Percentiles rank a stretch among this genome's conserved stretches.
phyloP scores from a whole-genome alignment of 768 basidiomycete genomes.

The Sporobolomyces phaffii region DNA sequence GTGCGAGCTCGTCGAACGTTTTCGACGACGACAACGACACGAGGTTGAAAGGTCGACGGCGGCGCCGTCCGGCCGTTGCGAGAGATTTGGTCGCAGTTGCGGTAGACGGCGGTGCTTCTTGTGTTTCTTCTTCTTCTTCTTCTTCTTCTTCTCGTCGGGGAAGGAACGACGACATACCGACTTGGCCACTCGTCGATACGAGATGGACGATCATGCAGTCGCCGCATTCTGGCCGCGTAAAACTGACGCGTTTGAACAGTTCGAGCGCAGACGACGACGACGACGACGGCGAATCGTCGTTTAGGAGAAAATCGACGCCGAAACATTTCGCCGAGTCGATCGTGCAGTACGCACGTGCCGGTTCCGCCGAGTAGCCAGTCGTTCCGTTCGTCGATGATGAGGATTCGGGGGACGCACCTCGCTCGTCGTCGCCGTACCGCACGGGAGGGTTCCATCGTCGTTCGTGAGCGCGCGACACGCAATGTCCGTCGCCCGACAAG shows the following conservation, averaged over 20 bases:
- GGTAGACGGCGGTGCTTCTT: too few species aligned
- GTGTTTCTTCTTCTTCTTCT: too few species aligned
- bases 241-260: slow-evolving; percentile 45
- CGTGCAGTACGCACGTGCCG: slow-evolving; percentile 31
- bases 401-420: too few species aligned
- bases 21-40: background rate
- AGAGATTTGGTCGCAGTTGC: too few species aligned
- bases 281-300: slow-evolving; percentile 36
- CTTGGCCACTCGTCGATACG: slow-evolving; percentile 44
- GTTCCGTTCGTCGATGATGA: too few species aligned
- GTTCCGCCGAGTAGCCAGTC: too few species aligned
- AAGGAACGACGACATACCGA: slow-evolving; percentile 48
- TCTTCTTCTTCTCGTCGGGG: slow-evolving; percentile 38
- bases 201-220: slow-evolving; percentile 47
- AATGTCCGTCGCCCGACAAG: background rate
- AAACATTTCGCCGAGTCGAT: slow-evolving; percentile 40
- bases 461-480: too few species aligned
- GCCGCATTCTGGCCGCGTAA: slow-evolving; percentile 46
- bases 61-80: too few species aligned
- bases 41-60: too few species aligned
- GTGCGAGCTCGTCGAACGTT: background rate
- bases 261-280: slow-evolving; percentile 42
- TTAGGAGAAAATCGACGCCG: slow-evolving; percentile 19
- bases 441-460: too few species aligned
- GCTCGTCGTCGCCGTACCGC: too few species aligned